phyloP scores from a whole-genome alignment of 2,329 filamentous ascomycete genomes.

The Akanthomyces dipterigenus region DNA sequence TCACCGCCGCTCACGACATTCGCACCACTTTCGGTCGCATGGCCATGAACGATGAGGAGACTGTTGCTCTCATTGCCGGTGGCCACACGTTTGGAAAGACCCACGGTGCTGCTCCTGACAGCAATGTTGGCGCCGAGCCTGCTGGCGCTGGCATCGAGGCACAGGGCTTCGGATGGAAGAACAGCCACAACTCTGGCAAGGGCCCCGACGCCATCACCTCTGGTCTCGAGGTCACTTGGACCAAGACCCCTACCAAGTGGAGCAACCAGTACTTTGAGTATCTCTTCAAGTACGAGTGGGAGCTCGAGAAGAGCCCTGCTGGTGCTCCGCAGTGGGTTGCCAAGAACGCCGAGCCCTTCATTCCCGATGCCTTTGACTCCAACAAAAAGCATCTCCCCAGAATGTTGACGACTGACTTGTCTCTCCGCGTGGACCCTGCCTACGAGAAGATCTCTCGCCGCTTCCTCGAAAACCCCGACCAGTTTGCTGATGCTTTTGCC shows the following conservation, averaged over 20 bases:
- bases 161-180: conserved; percentile 69
- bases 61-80: conserved; percentile 70
- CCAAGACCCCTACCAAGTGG: conserved; percentile 68
- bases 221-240: conserved; percentile 76
- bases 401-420: conserved; percentile 71
- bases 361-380: conserved; percentile 64
- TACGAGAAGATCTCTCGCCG: conserved; percentile 72
- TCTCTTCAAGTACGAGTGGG: conserved; percentile 74
- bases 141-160: conserved; percentile 55
- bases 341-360: conserved; percentile 59
- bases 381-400: conserved; percentile 67
- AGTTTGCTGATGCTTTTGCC: conserved; percentile 63
- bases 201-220: conserved; percentile 69
- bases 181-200: conserved; percentile 56
- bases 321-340: conserved; percentile 74
- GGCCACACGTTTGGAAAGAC: conserved; percentile 78
- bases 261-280: conserved; percentile 69
- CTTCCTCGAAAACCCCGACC: conserved; percentile 61
- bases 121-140: conserved; percentile 62
- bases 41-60: conserved; percentile 81
- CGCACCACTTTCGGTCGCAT: conserved; percentile 69
- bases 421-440: conserved; percentile 62
- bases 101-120: conserved; percentile 61
- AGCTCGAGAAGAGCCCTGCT: conserved; percentile 66
- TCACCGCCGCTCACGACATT: conserved; percentile 64